Evolutionary conservation across 2,329 filamentous ascomycete genomes (phyloP), one percentile per base, ranked within the genome.

Genomic region (Atkinsonella texensis): DNA sequence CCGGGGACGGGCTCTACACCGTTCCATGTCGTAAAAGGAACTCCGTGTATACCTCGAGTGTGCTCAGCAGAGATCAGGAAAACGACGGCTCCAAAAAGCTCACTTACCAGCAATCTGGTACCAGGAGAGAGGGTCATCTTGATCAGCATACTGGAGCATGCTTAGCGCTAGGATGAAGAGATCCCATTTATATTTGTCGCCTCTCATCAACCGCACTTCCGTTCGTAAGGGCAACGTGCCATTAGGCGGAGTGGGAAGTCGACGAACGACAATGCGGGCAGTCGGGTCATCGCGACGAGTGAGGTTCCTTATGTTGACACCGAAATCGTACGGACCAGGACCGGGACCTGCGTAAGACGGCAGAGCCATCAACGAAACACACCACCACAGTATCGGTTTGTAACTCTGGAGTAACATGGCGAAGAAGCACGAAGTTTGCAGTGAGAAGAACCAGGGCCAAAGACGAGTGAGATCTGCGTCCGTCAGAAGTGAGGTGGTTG

Each of bases 91-190:
- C 33, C 38, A 18, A 4, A n/a, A 17, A 44, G 41, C 32, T 7
- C 1, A 65, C 76, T 54, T 65, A 87, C 88, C 86, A 54, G 85
- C 78, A 59, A 94, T 77, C 61, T 87, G 80, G 68, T 89, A 94
- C 72, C 82, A 93, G 41, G 87, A 91, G 39, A 85, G 72, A 51
- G 74, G 73, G 50, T 74, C 68, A 17, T 73, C 71, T 67, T 89
- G 84, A 56, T 82, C 71, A 52, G 79, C 79, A 55, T 73, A 76
- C 67, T 88, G 83, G 71, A 91, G 81, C 69, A 82, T 80, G 63
- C 79, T 80, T 59, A 93, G 74, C 12, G 84, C 85, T 47, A 91
- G 75, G 28, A 94, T 71, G 65, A 85, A 94, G 53, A 94, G 68
- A 62, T 87, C 88, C 81, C 84, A 89, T 62, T 78, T 76, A 59